Conservation (phyloP, 352 stramenopile genomes). For the Blastocystis sp. region DNA sequence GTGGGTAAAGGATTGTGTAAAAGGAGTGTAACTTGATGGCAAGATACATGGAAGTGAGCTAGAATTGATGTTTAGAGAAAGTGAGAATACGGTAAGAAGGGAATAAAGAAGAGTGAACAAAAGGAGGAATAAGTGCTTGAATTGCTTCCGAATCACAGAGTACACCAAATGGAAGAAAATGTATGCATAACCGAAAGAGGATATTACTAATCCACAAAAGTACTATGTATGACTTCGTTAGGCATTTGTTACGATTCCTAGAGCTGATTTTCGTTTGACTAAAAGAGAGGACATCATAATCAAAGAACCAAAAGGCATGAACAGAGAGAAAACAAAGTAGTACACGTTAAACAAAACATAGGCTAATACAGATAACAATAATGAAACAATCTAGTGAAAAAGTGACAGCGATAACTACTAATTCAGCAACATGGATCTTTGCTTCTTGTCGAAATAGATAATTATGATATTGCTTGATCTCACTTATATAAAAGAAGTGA, state of each 20-base stretch:
- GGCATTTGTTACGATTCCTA: too few relatives aligned
- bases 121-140: not conserved
- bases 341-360: not conserved
- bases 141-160: not conserved
- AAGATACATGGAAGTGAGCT: slow-evolving; percentile 10
- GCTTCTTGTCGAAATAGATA: not conserved
- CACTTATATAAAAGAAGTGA: slow-evolving; percentile 9
- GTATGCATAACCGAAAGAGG: not conserved
- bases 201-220: not conserved
- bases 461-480: not conserved
- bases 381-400: slow-evolving; percentile 26
- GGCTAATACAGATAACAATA: not conserved
- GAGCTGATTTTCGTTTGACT: not conserved
- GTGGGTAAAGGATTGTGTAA: not conserved
- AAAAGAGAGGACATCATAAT: not conserved
- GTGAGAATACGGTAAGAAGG: not conserved
- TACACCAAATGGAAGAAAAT: slow-evolving; percentile 18
- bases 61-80: not conserved
- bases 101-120: not conserved
- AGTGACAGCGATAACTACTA: not conserved
- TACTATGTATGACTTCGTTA: not conserved
- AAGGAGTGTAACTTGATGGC: slow-evolving; percentile 1
- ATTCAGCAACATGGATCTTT: not conserved
- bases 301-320: not conserved
- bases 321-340: not conserved